Conservation (phyloP, 2,329 filamentous ascomycete genomes). For the Fusarium sp. region DNA sequence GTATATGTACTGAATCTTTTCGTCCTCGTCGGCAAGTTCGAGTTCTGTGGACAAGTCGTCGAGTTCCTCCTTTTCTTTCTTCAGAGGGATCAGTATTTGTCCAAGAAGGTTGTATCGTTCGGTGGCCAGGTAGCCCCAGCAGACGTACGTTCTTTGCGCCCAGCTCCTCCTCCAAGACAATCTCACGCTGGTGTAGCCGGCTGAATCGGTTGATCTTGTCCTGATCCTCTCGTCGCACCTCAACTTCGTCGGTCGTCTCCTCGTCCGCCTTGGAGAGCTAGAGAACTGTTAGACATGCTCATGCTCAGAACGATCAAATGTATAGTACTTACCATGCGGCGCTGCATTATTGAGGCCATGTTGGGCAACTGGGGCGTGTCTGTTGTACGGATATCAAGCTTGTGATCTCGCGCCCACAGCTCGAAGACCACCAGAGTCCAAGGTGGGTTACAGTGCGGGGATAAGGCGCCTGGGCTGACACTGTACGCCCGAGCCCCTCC, state of each 20-base stretch:
- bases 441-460: constrained; percentile 44
- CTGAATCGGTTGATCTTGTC: constrained; percentile 99
- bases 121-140: too few relatives aligned
- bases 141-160: constrained; percentile 81
- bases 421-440: constrained; percentile 27
- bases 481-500: constrained; percentile 41
- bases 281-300: constrained; percentile 21
- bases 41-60: constrained; percentile 93
- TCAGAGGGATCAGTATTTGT: constrained; percentile 40
- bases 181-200: constrained; percentile 88
- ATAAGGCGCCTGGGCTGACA: background rate
- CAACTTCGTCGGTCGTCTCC: constrained; percentile 83
- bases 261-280: constrained; percentile 97
- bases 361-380: constrained; percentile 29
- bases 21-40: constrained; percentile 95
- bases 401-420: constrained; percentile 30
- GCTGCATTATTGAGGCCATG: constrained; percentile 64
- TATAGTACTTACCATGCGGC: constrained; percentile 66
- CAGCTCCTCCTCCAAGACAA: constrained; percentile 82
- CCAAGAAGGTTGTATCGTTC: background rate
- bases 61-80: constrained; percentile 99
- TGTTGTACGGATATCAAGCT: constrained; percentile 28
- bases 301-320: background rate
- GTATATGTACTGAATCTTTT: constrained; percentile 82
- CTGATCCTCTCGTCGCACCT: constrained; percentile 96